Evolutionary conservation across 176 grass and related monocot genomes (phyloP), one percentile per base, ranked within the genome.

Genomic region (Tuctoria greenei): DNA sequence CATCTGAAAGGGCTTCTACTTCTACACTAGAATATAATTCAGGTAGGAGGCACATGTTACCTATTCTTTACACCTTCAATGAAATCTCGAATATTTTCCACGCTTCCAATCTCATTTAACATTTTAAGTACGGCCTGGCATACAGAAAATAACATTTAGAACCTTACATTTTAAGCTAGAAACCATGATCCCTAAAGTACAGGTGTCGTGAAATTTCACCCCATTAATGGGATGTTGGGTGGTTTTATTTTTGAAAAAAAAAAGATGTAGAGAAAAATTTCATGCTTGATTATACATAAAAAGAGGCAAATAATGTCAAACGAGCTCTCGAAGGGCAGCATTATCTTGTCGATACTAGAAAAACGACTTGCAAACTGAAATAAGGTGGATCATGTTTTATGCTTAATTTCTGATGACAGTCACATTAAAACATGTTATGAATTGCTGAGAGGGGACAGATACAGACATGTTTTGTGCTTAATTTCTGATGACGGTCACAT

Each of bases 11-110:
- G 23, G 75, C 8, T 45, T 21, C 57, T 49, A 61, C 8, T 45
- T 21, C 57, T 49, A 61, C 5, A 46, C 39, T 15, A 83, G 21
- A 60, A 73, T 56, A 54, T 14, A 45, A 59, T 56, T 26, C 23
- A 79, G 10, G 7, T 10, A 68, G 35, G 39, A 63, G 8, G 40
- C n/a, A 23, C 23, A 42, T 71, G 60, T 88, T 66, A 99, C 95
- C 91, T 99, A 85, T 95, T 95, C 31, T 99, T 99, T 23, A 99
- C 95, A 35, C 95, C 91, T 81, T 90, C 95, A 43, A 99, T 95
- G 73, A 99, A 99, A 62, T 84, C 82, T 51, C 91, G 95, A 82
- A 99, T 92, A 64, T 99, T 99, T 55, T 92, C 89, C 54, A 95
- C 85, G 61, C 73, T 88, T 74, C 89, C 89, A 74, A 99, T 99